Conservation (phyloP, 2,329 filamentous ascomycete species). For the Macroventuria anomochaeta region DNA sequence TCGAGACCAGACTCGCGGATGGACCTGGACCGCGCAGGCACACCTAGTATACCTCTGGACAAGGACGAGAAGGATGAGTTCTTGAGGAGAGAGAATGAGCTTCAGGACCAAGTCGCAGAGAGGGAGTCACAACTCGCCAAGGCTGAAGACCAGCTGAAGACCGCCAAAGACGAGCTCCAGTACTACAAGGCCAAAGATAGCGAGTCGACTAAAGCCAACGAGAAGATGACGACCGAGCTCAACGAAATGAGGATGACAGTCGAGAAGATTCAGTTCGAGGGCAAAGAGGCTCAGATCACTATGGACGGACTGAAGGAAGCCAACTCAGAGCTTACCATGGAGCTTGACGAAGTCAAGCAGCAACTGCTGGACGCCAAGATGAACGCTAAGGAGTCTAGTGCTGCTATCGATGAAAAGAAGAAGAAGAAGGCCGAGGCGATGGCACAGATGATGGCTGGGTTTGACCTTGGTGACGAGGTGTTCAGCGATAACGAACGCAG, state of each 20-base stretch:
- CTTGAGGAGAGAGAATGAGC: constrained; percentile 89
- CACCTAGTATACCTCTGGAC: constrained; percentile 85
- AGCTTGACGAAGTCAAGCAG: constrained; percentile 95
- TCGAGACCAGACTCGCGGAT: constrained; percentile 68
- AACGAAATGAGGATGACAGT: constrained; percentile 97
- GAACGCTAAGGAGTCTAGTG: constrained; percentile 91
- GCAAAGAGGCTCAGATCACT: constrained; percentile 94
- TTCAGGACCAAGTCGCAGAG: constrained; percentile 95
- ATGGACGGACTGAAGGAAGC: constrained; percentile 98
- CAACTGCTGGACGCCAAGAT: constrained; percentile 95
- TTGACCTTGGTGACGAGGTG: constrained; percentile 89
- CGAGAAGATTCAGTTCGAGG: constrained; percentile 92
- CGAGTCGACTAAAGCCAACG: constrained; percentile 87
- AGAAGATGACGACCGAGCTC: constrained; percentile 81
- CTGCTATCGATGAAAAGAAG: constrained; percentile 94
- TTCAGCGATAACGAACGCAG: constrained; percentile 92
- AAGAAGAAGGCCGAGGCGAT: constrained; percentile 99
- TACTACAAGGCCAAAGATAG: constrained; percentile 85
- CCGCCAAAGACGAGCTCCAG: constrained; percentile 83
- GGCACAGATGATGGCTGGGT: constrained; percentile 99
- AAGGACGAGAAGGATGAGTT: constrained; percentile 98
- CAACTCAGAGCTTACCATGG: constrained; percentile 87
- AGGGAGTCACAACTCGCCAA: constrained; percentile 82
- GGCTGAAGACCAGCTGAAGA: constrained; percentile 79
- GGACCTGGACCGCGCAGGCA: constrained; percentile 79